phyloP scores from a whole-genome alignment of 345 rosid genomes.

The Populus tremula region DNA sequence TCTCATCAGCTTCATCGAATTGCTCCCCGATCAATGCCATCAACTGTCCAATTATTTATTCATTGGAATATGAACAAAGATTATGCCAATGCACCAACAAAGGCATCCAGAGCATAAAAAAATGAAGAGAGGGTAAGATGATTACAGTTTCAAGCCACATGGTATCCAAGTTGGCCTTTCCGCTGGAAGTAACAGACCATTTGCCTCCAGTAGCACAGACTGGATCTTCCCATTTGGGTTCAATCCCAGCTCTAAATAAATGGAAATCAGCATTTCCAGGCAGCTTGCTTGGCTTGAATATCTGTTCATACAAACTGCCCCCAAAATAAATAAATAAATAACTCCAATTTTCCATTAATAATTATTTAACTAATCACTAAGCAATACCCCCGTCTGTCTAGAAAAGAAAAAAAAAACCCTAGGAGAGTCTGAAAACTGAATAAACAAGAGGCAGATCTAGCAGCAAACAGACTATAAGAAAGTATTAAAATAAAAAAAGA shows the following conservation, averaged over 20 bases:
- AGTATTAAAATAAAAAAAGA: not conserved
- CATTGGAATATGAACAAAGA: too few relatives aligned
- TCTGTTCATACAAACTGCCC: constrained; percentile 70
- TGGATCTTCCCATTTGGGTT: constrained; percentile 98
- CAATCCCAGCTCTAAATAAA: constrained; percentile 81
- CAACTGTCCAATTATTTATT: constrained; percentile 41
- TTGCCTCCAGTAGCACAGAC: constrained; percentile 91
- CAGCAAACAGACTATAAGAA: not conserved
- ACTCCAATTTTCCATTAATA: too few relatives aligned
- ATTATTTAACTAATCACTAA: not conserved
- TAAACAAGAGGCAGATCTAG: not conserved
- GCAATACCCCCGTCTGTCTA: not conserved
- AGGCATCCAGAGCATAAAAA: not conserved
- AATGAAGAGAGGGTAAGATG: not conserved
- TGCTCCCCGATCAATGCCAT: constrained; percentile 97
- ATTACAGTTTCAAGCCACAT: constrained; percentile 90
- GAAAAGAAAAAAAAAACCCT: not conserved
- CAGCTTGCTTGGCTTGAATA: constrained; percentile 76
- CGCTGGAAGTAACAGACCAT: constrained; percentile 59
- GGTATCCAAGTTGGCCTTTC: constrained; percentile 53
- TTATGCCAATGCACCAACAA: not conserved
- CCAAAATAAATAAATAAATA: not conserved
- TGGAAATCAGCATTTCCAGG: constrained; percentile 67
- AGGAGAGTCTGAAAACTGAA: not conserved
- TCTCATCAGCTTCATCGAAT: constrained; percentile 82